These are phyloP conservation scores for Myxozyma melibiosi DNA, from an alignment of 805 yeast species.

Conservation along the genomic window DNA sequence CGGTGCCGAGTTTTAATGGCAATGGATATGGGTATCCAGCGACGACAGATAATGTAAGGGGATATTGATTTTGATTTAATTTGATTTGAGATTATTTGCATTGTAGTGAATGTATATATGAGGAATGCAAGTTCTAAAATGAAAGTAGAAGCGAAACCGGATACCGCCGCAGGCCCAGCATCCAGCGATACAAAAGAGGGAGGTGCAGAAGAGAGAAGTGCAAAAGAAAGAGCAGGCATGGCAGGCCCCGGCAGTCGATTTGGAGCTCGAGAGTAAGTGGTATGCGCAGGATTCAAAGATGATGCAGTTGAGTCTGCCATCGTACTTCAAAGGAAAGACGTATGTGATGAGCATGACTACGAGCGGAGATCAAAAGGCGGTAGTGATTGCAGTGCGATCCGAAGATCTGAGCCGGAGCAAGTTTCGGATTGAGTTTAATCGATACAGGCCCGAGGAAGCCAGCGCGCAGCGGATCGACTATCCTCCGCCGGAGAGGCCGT, in stretches of 20 bases:
- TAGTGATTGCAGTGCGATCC: constrained; percentile 38
- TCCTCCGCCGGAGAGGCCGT: constrained; percentile 47
- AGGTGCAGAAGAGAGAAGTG: too few relatives aligned
- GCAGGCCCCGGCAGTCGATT: constrained; percentile 28
- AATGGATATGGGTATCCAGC: not conserved
- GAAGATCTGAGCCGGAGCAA: constrained; percentile 41
- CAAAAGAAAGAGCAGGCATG: too few relatives aligned
- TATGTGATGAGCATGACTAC: constrained; percentile 31
- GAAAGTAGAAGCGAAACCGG: too few relatives aligned
- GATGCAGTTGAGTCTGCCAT: constrained; percentile 34
- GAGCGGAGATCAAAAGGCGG: constrained; percentile 29
- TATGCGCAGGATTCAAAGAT: constrained; percentile 31
- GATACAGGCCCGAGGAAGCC: constrained; percentile 43
- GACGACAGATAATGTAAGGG: constrained; percentile 21
- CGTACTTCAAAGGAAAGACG: constrained; percentile 37
- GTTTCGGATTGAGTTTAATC: constrained; percentile 38
- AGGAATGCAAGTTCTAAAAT: too few relatives aligned
- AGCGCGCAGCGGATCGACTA: constrained; percentile 42
- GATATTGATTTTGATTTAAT: constrained; percentile 5
- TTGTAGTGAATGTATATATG: too few relatives aligned
- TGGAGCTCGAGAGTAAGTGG: constrained; percentile 38
- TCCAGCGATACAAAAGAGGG: too few relatives aligned
- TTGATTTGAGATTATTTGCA: not conserved
- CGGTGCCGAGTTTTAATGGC: not conserved
- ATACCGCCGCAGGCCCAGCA: not conserved